Evolutionary conservation across 768 basidiomycete species (phyloP).

Genomic region (Amanita pallidorosea): DNA sequence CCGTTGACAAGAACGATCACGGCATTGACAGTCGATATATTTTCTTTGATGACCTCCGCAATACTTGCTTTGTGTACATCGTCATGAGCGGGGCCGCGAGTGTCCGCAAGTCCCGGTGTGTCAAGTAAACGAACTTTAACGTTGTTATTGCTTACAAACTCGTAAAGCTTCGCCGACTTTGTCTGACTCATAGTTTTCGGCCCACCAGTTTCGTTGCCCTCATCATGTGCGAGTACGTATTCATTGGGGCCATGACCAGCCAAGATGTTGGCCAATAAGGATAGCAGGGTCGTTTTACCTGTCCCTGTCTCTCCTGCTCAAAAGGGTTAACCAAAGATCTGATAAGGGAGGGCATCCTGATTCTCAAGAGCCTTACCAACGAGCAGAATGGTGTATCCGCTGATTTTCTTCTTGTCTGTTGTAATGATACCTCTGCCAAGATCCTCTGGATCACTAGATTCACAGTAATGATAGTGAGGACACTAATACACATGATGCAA

Average conservation of each 20-base stretch:
- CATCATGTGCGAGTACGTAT: slow-evolving; percentile 3
- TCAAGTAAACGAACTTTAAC: slow-evolving; percentile 14
- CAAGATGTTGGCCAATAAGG: slow-evolving; percentile 10
- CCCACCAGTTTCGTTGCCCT: slow-evolving; percentile 7
- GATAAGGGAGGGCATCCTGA: too few species aligned
- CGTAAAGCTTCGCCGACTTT: slow-evolving; percentile 6
- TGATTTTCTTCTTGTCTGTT: neutral
- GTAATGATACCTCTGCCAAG: neutral
- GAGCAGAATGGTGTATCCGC: slow-evolving; percentile 1
- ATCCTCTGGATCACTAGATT: neutral
- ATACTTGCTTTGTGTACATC: slow-evolving; percentile 14
- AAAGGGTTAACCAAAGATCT: neutral
- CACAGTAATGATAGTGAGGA: neutral
- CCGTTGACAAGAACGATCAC: slow-evolving; percentile 19
- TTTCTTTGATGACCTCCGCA: slow-evolving; percentile 11
- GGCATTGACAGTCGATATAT: slow-evolving; percentile 13
- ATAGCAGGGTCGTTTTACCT: slow-evolving; percentile 10
- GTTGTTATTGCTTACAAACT: slow-evolving; percentile 6
- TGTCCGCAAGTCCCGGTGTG: slow-evolving; percentile 18
- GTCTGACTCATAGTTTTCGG: slow-evolving; percentile 9
- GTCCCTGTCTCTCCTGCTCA: slow-evolving; percentile 11
- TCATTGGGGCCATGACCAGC: slow-evolving; percentile 4
- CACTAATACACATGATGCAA: neutral
- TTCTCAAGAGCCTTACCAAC: neutral
- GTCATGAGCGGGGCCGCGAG: slow-evolving; percentile 16